Conservation (phyloP, 140 eudicot species). For the Oenanthe javanica region DNA sequence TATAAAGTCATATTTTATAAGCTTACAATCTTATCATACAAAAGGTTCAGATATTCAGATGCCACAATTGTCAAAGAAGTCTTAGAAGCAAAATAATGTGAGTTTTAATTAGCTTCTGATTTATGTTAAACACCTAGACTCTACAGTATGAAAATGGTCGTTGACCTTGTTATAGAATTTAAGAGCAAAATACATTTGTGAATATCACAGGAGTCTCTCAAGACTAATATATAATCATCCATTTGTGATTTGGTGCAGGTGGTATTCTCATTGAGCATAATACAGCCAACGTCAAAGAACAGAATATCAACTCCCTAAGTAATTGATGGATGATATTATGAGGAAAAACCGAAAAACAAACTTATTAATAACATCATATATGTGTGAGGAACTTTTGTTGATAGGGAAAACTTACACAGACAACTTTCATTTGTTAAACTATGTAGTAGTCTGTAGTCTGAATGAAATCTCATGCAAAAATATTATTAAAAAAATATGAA, state of each 20-base stretch:
- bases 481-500: background rate
- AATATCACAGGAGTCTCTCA: background rate
- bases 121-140: background rate
- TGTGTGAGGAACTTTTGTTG: background rate
- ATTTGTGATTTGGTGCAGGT: background rate
- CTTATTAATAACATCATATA: background rate
- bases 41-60: background rate
- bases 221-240: background rate
- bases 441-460: background rate
- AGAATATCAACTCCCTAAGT: background rate
- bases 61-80: background rate
- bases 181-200: too few species aligned
- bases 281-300: background rate
- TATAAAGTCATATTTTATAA: too few species aligned
- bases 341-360: background rate
- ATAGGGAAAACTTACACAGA: background rate
- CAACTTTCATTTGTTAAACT: background rate
- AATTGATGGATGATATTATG: background rate
- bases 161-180: too few species aligned
- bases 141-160: too few species aligned
- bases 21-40: background rate
- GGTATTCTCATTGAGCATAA: background rate
- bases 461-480: background rate
- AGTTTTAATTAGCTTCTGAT: background rate
- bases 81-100: background rate